A percentile compares a stretch with the other conserved stretches of the same genome.
phyloP scores from a whole-genome alignment of 441 rosid genomes.

The Erodium texanum region DNA sequence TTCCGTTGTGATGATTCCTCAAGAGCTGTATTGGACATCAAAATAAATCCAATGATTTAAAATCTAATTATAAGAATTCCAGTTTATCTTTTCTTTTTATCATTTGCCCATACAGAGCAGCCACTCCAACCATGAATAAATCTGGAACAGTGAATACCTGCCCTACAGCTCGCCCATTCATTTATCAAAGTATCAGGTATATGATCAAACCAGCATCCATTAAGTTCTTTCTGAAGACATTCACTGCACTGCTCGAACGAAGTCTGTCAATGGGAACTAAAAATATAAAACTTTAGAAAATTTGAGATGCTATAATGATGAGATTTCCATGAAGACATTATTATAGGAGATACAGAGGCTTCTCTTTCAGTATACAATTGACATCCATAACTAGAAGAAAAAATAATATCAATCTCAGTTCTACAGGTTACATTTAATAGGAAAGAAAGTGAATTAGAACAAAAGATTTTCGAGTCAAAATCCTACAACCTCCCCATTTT shows the following conservation, averaged over 20 bases:
- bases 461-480: background rate
- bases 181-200: slow-evolving; percentile 40
- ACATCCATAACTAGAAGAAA: background rate
- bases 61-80: background rate
- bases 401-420: background rate
- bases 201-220: slow-evolving; percentile 60
- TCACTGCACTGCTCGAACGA: slow-evolving; percentile 36
- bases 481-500: background rate
- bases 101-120: background rate
- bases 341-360: background rate
- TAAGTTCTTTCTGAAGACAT: slow-evolving; percentile 42
- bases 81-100: background rate
- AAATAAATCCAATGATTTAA: slow-evolving; percentile 16
- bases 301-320: slow-evolving; percentile 12
- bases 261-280: slow-evolving; percentile 59
- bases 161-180: slow-evolving; percentile 52
- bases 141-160: slow-evolving; percentile 27
- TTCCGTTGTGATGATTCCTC: slow-evolving; percentile 32
- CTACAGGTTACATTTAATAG: background rate
- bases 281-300: slow-evolving; percentile 56
- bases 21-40: slow-evolving; percentile 33
- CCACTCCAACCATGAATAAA: background rate
- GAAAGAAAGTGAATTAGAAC: background rate
- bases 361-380: slow-evolving; percentile 1
- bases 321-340: slow-evolving; percentile 7